Conservation (phyloP, 805 yeast genomes). For the Jamesozyma rosinii region DNA sequence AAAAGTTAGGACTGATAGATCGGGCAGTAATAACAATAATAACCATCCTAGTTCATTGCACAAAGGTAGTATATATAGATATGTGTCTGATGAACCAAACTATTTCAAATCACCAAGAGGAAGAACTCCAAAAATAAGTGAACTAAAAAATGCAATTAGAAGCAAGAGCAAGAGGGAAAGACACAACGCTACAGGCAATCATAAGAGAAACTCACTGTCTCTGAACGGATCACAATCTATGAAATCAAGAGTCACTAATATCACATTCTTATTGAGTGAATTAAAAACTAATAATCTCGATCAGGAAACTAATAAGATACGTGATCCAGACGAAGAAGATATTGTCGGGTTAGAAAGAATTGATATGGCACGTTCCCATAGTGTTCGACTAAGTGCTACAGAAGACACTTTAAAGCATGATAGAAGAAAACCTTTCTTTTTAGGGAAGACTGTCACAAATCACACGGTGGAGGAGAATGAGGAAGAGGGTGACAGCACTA, state of each 20-base stretch:
- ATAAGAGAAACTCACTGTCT: conserved; percentile 3
- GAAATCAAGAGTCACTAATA: conserved; percentile 30
- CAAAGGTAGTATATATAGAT: conserved; percentile 10
- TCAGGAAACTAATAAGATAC: conserved; percentile 17
- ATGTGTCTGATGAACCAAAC: conserved; percentile 13
- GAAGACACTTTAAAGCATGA: conserved; percentile 2
- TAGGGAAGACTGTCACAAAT: not conserved
- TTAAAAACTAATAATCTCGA: conserved; percentile 17
- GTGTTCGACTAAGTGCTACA: conserved; percentile 12
- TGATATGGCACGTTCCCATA: conserved; percentile 26
- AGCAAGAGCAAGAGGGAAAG: conserved; percentile 5
- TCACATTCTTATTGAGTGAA: conserved; percentile 30
- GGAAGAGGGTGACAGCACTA: conserved; percentile 3
- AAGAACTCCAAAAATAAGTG: conserved; percentile 23
- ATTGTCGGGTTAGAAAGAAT: conserved; percentile 26
- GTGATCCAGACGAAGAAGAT: conserved; percentile 31
- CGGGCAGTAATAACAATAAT: not conserved
- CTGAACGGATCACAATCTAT: conserved; percentile 29
- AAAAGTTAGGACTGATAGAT: conserved; percentile 1
- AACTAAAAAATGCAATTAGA: conserved; percentile 21
- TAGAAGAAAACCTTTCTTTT: conserved; percentile 11
- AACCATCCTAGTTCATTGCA: not conserved
- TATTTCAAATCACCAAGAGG: conserved; percentile 16
- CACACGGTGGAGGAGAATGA: conserved; percentile 1
- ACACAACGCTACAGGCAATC: not conserved